Base-by-base conservation (phyloP, 139 green algal genomes). In the Chlamydomonas applanata region DNA sequence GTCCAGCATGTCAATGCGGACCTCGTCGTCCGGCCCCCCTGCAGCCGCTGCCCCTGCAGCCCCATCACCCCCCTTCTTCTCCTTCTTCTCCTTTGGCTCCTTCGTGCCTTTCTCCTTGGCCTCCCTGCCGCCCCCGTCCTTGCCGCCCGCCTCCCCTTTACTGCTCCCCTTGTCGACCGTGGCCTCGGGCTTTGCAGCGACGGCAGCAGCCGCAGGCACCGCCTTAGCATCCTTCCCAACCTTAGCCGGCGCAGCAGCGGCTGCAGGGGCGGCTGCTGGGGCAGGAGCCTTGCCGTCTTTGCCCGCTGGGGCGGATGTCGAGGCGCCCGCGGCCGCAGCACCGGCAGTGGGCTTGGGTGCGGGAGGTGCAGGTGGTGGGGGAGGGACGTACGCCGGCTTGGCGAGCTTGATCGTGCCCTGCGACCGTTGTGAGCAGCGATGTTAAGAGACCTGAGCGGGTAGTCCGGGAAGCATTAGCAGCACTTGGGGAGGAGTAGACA, bases 1-100 rank as follows among this genome's bases (percentile, higher is more conserved):
- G 75, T 96, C 86, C 29, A 97, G 82, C 61, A 74, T 61, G 35
- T 87, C 80, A 17, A 87, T 82, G 69, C 82, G 69, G 34, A 66
- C 45, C 60, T 76, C 74, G 56, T 78, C 71, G 33, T 79, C 71
- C 11, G 73, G 45, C 59, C 78, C 78, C 54, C 66, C 54, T 36
- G 32, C 32, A 7, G n/a, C 9, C 7, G 54, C 63, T 3, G 32
- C 36, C 24, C 33, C 19, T 19, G 20, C n/a, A 13, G 16, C 24
- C 14, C 3, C 5, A 4, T 35, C 66, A 36, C 25, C 66, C 36
- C 11, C 72, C 69, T 78, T 63, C 69, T 79, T 61, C 36, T 79
- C 56, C 65, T 79, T 80, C 72, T 74, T 73, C 29, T 24, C 49
- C 36, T 61, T 2, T 7, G 34, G 60, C n/a, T 30, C 24, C 20